phyloP scores from a whole-genome alignment of 805 yeast genomes.

The Saccharomycopsis sp. region DNA sequence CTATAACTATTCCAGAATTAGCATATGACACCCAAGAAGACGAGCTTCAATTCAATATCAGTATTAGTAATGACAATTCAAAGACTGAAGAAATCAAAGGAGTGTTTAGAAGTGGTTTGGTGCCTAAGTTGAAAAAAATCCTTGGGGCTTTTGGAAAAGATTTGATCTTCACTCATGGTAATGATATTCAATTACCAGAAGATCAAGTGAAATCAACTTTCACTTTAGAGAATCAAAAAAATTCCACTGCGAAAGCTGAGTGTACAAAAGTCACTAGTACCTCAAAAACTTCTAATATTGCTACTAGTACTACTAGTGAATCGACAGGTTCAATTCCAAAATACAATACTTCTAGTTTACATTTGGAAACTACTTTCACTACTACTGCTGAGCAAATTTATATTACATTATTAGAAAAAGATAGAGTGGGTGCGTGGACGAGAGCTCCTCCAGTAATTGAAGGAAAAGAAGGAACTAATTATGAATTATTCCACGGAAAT shows the following conservation, averaged over 20 bases:
- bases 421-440: constrained; percentile 85
- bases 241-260: constrained; percentile 19
- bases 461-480: constrained; percentile 53
- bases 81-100: constrained; percentile 40
- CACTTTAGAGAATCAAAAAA: constrained; percentile 44
- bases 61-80: constrained; percentile 49
- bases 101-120: constrained; percentile 43
- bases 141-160: constrained; percentile 70
- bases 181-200: constrained; percentile 79
- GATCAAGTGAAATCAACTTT: constrained; percentile 52
- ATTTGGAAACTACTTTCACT: constrained; percentile 72
- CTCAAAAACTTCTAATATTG: constrained; percentile 3
- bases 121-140: constrained; percentile 61
- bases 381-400: constrained; percentile 85
- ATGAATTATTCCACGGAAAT: constrained; percentile 80
- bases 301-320: constrained; percentile 16
- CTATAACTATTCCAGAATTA: constrained; percentile 81
- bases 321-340: constrained; percentile 37
- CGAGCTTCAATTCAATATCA: constrained; percentile 78
- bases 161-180: constrained; percentile 67
- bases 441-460: constrained; percentile 61
- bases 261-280: constrained; percentile 13
- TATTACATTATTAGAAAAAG: constrained; percentile 66
- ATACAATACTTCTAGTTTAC: constrained; percentile 75
- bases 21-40: constrained; percentile 86